Percentiles rank a stretch among this genome's conserved stretches.
Conservation (phyloP, 495 filamentous ascomycete species). For the Hyphodiscus hymeniophilus region DNA sequence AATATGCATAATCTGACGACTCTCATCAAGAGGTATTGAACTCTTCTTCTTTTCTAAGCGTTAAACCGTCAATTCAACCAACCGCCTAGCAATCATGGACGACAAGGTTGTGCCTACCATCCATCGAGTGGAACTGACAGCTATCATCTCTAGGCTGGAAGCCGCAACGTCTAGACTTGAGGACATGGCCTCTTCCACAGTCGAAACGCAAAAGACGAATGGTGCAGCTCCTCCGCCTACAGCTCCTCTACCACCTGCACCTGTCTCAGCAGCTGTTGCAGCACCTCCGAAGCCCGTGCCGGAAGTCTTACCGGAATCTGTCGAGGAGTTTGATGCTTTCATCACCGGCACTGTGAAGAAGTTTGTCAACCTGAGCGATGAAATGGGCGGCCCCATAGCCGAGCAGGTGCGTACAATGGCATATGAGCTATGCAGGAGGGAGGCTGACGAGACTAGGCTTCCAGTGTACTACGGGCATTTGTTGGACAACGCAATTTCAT, state of each 20-base stretch:
- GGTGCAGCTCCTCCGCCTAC: constrained; percentile 25
- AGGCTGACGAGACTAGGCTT: constrained; percentile 17
- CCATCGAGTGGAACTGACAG: constrained; percentile 31
- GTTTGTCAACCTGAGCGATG: constrained; percentile 69
- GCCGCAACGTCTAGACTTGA: constrained; percentile 93
- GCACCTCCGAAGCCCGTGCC: constrained; percentile 35
- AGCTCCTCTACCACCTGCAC: constrained; percentile 30
- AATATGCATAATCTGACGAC: constrained; percentile 96
- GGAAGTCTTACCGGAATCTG: constrained; percentile 61
- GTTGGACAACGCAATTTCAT: constrained; percentile 79
- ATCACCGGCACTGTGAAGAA: constrained; percentile 66
- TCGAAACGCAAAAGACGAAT: constrained; percentile 40
- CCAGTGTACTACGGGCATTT: constrained; percentile 38
- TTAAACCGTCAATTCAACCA: neutral
- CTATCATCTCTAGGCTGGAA: constrained; percentile 68
- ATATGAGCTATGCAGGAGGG: neutral
- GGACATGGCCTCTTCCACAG: constrained; percentile 78
- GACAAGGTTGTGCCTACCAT: constrained; percentile 19
- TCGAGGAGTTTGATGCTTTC: constrained; percentile 80
- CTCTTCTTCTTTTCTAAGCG: constrained; percentile 7
- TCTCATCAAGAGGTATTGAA: constrained; percentile 84
- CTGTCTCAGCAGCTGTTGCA: constrained; percentile 26
- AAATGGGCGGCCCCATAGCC: constrained; percentile 67
- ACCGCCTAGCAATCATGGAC: constrained; percentile 11
- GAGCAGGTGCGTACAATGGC: constrained; percentile 46